Evolutionary conservation across 164 flowering plant species (phyloP).

Genomic region (Amborella trichopoda): DNA sequence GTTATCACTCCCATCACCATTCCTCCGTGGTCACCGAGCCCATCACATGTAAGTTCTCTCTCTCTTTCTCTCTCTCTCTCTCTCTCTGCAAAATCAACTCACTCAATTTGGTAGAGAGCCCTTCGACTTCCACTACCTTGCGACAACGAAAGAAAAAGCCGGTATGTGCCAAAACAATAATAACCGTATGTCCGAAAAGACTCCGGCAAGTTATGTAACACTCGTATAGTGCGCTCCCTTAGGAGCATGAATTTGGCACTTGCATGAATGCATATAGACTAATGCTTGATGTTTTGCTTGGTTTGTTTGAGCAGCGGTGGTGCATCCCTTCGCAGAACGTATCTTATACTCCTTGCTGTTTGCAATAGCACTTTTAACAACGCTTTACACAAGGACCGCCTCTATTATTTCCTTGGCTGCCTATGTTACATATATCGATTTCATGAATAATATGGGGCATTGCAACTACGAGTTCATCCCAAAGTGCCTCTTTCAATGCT

Average conservation of each 20-base stretch:
- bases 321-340: slow-evolving; percentile 49
- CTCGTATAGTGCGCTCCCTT: too few relatives aligned
- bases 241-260: too few relatives aligned
- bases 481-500: slow-evolving; percentile 15
- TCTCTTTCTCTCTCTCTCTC: too few relatives aligned
- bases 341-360: slow-evolving; percentile 22
- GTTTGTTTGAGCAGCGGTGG: slow-evolving; percentile 59
- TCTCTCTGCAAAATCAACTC: too few relatives aligned
- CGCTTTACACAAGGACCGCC: slow-evolving; percentile 4
- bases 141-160: too few relatives aligned
- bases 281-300: too few relatives aligned
- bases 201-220: too few relatives aligned
- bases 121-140: too few relatives aligned
- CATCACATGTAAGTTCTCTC: slow-evolving; percentile 19
- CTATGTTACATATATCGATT: slow-evolving; percentile 31
- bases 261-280: too few relatives aligned
- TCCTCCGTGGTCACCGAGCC: slow-evolving; percentile 43
- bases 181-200: too few relatives aligned
- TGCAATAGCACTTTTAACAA: slow-evolving; percentile 17
- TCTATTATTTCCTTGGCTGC: slow-evolving; percentile 11
- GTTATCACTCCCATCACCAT: slow-evolving; percentile 48
- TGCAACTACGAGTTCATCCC: slow-evolving; percentile 56
- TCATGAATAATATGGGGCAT: slow-evolving; percentile 55
- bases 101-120: too few relatives aligned
- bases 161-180: too few relatives aligned